Conservation (phyloP, 192 early-diverging fungal genomes). For the Backusella circina region DNA sequence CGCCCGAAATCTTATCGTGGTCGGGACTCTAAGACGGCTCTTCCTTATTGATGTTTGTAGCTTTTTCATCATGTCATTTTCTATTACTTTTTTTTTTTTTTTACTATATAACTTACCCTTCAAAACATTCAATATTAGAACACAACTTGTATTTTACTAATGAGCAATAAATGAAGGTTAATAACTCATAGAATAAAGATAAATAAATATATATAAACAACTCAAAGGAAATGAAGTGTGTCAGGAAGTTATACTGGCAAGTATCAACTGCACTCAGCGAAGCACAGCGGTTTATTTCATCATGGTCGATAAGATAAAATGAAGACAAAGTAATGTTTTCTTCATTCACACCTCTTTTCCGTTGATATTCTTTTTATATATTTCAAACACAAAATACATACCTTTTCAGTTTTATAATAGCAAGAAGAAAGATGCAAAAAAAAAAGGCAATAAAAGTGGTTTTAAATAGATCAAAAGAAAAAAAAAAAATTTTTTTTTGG, state of each 20-base stretch:
- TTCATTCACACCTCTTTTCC: neutral
- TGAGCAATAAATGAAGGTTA: neutral
- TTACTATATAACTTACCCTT: neutral
- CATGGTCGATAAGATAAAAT: conserved; percentile 41
- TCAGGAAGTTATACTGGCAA: conserved; percentile 42
- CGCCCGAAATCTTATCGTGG: neutral
- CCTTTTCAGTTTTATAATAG: neutral
- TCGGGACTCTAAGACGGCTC: neutral
- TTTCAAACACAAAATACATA: neutral
- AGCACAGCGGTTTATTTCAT: conserved; percentile 38
- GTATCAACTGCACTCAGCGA: conserved; percentile 41
- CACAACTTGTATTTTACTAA: too few species aligned
- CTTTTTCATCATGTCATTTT: neutral
- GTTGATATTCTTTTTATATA: too few species aligned
- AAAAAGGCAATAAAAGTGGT: neutral
- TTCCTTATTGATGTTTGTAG: neutral
- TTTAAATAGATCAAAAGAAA: neutral
- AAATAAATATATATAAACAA: neutral
- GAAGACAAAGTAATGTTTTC: conserved; percentile 26
- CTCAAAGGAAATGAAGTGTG: neutral
- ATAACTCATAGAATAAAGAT: neutral
- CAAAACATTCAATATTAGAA: neutral
- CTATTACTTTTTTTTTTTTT: neutral
- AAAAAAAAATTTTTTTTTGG: neutral
- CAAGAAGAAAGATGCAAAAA: neutral